Evolutionary conservation across 495 filamentous ascomycete genomes (phyloP).

Genomic region (Mytilinidion resinicola): DNA sequence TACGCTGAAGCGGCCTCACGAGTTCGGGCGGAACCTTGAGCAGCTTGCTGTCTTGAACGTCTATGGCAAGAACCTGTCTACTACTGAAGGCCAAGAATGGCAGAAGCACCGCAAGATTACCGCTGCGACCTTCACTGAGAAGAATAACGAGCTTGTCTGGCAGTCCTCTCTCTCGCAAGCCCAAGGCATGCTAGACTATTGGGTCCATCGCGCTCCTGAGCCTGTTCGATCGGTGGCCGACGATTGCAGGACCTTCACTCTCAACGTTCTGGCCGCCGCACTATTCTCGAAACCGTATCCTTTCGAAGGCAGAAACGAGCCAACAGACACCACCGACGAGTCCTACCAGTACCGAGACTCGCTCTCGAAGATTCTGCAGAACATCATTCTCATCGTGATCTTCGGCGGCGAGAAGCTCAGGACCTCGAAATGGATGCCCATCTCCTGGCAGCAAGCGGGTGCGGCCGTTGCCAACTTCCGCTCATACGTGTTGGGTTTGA

Average conservation of each 20-base stretch:
- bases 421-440: constrained; percentile 13
- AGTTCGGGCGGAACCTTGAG: constrained; percentile 41
- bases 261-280: constrained; percentile 42
- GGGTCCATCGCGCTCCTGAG: constrained; percentile 27
- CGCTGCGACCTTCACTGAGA: constrained; percentile 43
- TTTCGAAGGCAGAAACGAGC: constrained; percentile 27
- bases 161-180: constrained; percentile 31
- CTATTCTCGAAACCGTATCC: constrained; percentile 42
- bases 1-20: constrained; percentile 35
- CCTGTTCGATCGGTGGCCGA: constrained; percentile 28
- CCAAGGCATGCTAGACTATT: constrained; percentile 33
- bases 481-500: constrained; percentile 3
- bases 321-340: constrained; percentile 4
- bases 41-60: constrained; percentile 38
- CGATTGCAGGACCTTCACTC: constrained; percentile 40
- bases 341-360: constrained; percentile 18
- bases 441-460: constrained; percentile 6
- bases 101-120: constrained; percentile 42
- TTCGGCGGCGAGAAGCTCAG: constrained; percentile 8
- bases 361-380: constrained; percentile 3
- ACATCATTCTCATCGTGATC: constrained; percentile 13
- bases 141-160: constrained; percentile 46
- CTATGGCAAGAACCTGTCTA: constrained; percentile 44
- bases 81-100: constrained; percentile 42
- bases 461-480: constrained; percentile 3